Evolutionary conservation across 306 rosid genomes (phyloP).

Genomic region (Hippophae gyantsensis): DNA sequence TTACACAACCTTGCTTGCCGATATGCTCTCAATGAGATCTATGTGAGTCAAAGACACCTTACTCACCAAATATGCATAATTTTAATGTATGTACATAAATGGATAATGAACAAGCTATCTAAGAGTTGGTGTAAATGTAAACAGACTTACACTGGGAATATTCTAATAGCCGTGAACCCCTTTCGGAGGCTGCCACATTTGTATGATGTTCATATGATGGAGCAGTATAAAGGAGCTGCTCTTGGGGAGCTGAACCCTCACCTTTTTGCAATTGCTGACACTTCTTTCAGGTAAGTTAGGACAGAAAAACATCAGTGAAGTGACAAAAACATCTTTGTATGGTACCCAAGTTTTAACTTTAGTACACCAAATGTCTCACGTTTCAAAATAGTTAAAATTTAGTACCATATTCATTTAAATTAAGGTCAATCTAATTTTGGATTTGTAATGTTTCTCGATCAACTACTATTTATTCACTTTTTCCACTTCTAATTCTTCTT

Average conservation of each 20-base stretch:
- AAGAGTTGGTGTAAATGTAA: slow-evolving; percentile 18
- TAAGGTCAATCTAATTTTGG: too few relatives aligned
- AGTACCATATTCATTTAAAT: too few relatives aligned
- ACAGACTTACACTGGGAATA: slow-evolving; percentile 85
- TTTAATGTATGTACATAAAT: not conserved
- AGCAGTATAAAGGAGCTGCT: slow-evolving; percentile 79
- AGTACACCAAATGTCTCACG: too few relatives aligned
- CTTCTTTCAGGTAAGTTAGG: slow-evolving; percentile 57
- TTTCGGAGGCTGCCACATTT: slow-evolving; percentile 75
- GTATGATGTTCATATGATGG: slow-evolving; percentile 79
- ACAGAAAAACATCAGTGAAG: not conserved
- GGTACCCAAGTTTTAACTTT: too few relatives aligned
- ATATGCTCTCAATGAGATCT: slow-evolving; percentile 70
- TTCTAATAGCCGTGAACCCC: slow-evolving; percentile 80
- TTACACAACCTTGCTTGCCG: slow-evolving; percentile 53
- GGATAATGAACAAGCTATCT: slow-evolving; percentile 10
- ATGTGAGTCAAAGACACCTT: slow-evolving; percentile 42
- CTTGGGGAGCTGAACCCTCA: slow-evolving; percentile 93
- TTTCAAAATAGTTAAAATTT: too few relatives aligned
- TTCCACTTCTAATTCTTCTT: too few relatives aligned
- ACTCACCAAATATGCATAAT: not conserved
- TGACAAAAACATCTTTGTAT: too few relatives aligned
- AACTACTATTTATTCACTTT: too few relatives aligned
- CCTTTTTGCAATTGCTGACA: slow-evolving; percentile 82
- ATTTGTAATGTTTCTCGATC: too few relatives aligned